These are phyloP conservation scores for Spinellus fusiger DNA, from an alignment of 192 early-diverging fungal genomes.

Conservation along the genomic window DNA sequence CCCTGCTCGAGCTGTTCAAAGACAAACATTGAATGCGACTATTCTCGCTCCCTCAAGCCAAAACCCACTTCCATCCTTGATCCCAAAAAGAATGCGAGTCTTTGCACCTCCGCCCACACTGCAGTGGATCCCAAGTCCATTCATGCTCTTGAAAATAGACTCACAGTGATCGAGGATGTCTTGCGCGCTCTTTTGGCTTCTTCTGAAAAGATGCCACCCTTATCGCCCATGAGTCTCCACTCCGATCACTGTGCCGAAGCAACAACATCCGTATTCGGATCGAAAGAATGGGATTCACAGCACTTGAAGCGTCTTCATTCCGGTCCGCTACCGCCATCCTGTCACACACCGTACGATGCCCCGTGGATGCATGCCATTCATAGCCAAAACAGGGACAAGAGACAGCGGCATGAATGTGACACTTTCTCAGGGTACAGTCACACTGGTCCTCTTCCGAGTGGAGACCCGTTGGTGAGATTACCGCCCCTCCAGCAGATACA, in stretches of 20 bases:
- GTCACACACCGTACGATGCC: background rate
- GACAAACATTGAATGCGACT: slow-evolving; percentile 12
- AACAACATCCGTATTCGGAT: background rate
- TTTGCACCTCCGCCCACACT: background rate
- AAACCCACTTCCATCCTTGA: background rate
- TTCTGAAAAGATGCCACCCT: background rate
- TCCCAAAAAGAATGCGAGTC: background rate
- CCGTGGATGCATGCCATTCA: background rate
- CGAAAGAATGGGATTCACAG: background rate
- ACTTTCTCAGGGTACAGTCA: background rate
- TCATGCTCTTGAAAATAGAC: slow-evolving; percentile 12
- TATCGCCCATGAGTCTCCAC: background rate
- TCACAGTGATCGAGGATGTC: slow-evolving; percentile 18
- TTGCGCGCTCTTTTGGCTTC: slow-evolving; percentile 4
- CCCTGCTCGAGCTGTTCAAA: slow-evolving; percentile 19
- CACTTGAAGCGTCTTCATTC: slow-evolving; percentile 7
- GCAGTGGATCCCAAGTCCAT: background rate
- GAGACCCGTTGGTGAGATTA: background rate
- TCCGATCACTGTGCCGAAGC: background rate
- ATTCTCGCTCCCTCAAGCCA: slow-evolving; percentile 13
- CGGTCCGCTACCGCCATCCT: slow-evolving; percentile 5
- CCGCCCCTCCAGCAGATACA: background rate
- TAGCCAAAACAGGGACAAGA: background rate
- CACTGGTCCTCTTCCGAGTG: background rate
- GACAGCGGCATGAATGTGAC: background rate